Evolutionary conservation across 352 stramenopile genomes (phyloP).

Genomic region (Pythium dissotocum): DNA sequence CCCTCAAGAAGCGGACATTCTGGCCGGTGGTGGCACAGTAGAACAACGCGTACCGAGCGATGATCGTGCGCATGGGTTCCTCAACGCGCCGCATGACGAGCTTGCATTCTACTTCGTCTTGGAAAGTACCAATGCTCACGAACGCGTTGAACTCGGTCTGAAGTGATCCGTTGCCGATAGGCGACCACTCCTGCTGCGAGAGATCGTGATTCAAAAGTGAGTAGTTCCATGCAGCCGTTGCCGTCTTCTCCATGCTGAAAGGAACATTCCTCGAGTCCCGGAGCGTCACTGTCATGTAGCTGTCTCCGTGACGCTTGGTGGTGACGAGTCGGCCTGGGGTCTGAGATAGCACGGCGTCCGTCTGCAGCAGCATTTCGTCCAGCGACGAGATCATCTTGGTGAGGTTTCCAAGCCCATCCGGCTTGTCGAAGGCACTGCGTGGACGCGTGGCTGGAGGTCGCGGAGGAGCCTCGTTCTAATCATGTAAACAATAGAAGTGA

Average conservation of each 20-base stretch:
- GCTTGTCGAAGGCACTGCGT: not conserved
- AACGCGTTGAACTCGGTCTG: not conserved
- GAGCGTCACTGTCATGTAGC: not conserved
- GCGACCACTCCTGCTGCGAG: not conserved
- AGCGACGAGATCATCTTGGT: not conserved
- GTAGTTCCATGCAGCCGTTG: constrained; percentile 7
- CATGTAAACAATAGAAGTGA: not conserved
- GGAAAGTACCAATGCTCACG: not conserved
- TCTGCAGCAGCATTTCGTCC: not conserved
- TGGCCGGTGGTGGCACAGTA: not conserved
- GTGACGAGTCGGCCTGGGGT: not conserved
- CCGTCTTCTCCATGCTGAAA: constrained; percentile 1
- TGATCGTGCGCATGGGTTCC: constrained; percentile 4
- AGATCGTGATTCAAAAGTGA: not conserved
- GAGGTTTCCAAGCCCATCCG: not conserved
- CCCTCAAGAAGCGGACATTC: not conserved
- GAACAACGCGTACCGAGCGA: constrained; percentile 4
- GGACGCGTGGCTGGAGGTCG: not conserved
- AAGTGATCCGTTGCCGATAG: not conserved
- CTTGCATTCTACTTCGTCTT: not conserved
- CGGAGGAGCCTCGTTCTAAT: not conserved
- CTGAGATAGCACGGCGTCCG: not conserved
- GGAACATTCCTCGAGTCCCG: constrained; percentile 6
- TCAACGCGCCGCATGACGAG: constrained; percentile 9
- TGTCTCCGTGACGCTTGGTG: not conserved